Conservation (phyloP, 2,329 filamentous ascomycete genomes). For the Aspergillus aculeatinus region DNA sequence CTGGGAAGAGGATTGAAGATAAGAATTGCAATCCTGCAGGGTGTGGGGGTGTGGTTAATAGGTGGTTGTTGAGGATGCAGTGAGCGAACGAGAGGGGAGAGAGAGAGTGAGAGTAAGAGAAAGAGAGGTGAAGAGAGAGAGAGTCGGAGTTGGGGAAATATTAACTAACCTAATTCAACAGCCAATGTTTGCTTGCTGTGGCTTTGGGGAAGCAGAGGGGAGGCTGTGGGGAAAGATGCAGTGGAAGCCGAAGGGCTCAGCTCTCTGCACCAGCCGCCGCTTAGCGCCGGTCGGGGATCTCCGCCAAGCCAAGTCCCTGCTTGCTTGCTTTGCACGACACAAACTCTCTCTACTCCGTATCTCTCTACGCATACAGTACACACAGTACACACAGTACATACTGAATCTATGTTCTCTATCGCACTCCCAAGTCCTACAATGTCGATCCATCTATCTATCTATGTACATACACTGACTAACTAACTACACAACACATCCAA, state of each 20-base stretch:
- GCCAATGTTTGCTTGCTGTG: neutral
- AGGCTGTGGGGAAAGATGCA: neutral
- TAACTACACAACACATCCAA: neutral
- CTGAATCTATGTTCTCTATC: neutral
- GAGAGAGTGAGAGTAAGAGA: neutral
- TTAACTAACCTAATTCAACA: neutral
- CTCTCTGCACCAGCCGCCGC: neutral
- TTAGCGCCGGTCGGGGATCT: neutral
- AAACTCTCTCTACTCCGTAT: no score
- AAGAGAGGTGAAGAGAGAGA: no score
- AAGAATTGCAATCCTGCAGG: no score
- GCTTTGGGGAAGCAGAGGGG: neutral
- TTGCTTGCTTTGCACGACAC: no score
- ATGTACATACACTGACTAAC: neutral
- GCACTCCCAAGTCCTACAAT: neutral
- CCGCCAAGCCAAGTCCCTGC: neutral
- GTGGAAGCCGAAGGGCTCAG: no score
- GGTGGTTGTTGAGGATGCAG: no score
- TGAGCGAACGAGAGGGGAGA: neutral
- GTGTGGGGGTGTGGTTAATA: no score
- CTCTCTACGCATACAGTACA: no score
- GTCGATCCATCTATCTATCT: neutral
- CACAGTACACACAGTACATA: no score
- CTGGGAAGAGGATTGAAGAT: no score
- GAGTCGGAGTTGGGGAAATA: neutral